These are phyloP conservation scores for Syzygium grande DNA, from an alignment of 345 rosid species.

Conservation along the genomic window DNA sequence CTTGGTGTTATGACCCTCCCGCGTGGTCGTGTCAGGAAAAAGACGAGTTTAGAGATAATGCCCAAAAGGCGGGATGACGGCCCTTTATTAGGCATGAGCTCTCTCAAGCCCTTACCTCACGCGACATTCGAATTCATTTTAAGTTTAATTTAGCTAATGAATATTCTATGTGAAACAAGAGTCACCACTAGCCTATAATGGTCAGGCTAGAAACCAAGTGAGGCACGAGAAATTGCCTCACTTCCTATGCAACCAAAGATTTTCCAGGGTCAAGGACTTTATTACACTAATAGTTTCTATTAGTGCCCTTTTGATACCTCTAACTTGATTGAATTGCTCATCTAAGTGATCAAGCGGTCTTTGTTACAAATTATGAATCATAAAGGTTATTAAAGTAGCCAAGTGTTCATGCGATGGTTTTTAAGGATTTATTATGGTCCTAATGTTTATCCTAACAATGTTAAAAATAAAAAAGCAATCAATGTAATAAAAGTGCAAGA, in stretches of 20 bases:
- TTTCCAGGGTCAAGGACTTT: not conserved
- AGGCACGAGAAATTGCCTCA: too few species aligned
- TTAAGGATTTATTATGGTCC: not conserved
- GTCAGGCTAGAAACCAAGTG: not conserved
- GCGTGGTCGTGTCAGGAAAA: not conserved
- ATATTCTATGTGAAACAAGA: not conserved
- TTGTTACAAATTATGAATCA: not conserved
- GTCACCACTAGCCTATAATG: not conserved
- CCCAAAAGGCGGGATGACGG: not conserved
- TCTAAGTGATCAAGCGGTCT: not conserved
- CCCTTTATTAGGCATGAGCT: not conserved
- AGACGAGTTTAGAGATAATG: not conserved
- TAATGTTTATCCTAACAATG: not conserved
- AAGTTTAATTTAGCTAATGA: not conserved
- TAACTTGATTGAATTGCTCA: not conserved
- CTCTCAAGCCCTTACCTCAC: not conserved
- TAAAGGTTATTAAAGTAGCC: not conserved
- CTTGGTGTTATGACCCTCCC: not conserved
- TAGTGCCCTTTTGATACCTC: not conserved
- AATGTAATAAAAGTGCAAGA: not conserved
- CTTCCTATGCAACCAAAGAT: not conserved
- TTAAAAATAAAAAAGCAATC: too few species aligned
- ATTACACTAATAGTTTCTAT: not conserved
- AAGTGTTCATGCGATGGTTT: not conserved
- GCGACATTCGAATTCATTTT: not conserved